Evolutionary conservation across 2,329 filamentous ascomycete genomes (phyloP).

Genomic region (Massarina eburnea): DNA sequence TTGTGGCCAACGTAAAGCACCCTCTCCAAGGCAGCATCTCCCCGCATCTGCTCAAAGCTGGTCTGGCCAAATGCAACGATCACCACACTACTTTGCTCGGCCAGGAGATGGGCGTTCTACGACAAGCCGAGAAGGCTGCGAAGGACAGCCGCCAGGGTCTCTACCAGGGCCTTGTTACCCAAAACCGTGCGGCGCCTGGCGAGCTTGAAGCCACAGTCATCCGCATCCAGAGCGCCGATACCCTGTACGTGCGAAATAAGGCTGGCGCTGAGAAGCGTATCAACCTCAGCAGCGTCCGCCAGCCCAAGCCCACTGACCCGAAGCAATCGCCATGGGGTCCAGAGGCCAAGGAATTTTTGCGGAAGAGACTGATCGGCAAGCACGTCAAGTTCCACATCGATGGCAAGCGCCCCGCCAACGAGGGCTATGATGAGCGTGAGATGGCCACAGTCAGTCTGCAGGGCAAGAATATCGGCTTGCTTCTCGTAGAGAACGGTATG

Average conservation of each 20-base stretch:
- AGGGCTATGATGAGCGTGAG: conserved; percentile 91
- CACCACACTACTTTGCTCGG: conserved; percentile 94
- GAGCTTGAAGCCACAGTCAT: conserved; percentile 80
- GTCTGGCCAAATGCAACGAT: conserved; percentile 89
- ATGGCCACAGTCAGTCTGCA: conserved; percentile 85
- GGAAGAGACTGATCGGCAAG: conserved; percentile 94
- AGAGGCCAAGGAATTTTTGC: conserved; percentile 93
- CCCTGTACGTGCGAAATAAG: conserved; percentile 83
- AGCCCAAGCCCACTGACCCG: conserved; percentile 84
- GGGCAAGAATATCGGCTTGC: conserved; percentile 82
- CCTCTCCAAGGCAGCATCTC: conserved; percentile 85
- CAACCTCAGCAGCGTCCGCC: conserved; percentile 88
- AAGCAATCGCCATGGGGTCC: conserved; percentile 86
- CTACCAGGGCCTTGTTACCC: conserved; percentile 75
- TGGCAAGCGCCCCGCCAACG: conserved; percentile 83
- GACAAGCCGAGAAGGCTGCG: conserved; percentile 83
- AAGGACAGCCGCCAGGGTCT: conserved; percentile 75
- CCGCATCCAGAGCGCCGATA: conserved; percentile 86
- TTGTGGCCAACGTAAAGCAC: conserved; percentile 86
- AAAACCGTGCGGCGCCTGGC: conserved; percentile 61
- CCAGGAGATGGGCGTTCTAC: conserved; percentile 79
- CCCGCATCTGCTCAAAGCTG: conserved; percentile 84
- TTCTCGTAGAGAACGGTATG: conserved; percentile 89
- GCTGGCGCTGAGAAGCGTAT: conserved; percentile 83
- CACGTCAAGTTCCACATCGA: conserved; percentile 88